phyloP scores from a whole-genome alignment of 2,329 filamentous ascomycete genomes.

The Cephalotrichum gorgonifer region DNA sequence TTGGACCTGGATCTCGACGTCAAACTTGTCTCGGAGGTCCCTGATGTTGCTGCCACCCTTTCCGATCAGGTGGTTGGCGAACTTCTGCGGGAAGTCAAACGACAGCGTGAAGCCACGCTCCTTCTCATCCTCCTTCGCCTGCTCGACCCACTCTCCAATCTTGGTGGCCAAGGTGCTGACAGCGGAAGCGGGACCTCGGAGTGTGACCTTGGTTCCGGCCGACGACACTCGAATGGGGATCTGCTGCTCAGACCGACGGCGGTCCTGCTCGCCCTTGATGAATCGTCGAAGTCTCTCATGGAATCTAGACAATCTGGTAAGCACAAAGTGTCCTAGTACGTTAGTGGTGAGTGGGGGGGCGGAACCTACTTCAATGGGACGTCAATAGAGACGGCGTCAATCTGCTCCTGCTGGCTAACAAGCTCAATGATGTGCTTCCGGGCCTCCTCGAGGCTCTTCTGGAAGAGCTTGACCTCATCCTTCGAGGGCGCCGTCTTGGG shows the following conservation, averaged over 20 bases:
- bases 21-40: slow-evolving; percentile 55
- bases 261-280: slow-evolving; percentile 55
- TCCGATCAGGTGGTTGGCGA: slow-evolving; percentile 72
- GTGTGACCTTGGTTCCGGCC: slow-evolving; percentile 50
- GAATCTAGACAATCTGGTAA: slow-evolving; percentile 27
- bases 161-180: slow-evolving; percentile 65
- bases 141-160: slow-evolving; percentile 68
- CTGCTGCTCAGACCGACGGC: slow-evolving; percentile 32
- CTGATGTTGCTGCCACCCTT: slow-evolving; percentile 58
- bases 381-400: slow-evolving; percentile 40
- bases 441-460: slow-evolving; percentile 44
- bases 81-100: slow-evolving; percentile 94
- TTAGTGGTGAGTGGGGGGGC: slow-evolving; percentile 14
- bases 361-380: slow-evolving; percentile 42
- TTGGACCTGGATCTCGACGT: slow-evolving; percentile 75
- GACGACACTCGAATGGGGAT: slow-evolving; percentile 51
- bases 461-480: slow-evolving; percentile 39
- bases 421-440: slow-evolving; percentile 46
- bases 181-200: slow-evolving; percentile 65
- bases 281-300: slow-evolving; percentile 54
- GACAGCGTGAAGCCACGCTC: slow-evolving; percentile 78
- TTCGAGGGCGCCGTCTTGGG: slow-evolving; percentile 40
- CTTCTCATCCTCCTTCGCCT: slow-evolving; percentile 86
- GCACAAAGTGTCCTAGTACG: neutral
- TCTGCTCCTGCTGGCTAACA: slow-evolving; percentile 47